phyloP scores from a whole-genome alignment of 208 protist genomes.

The Acanthamoeba lenticulata region DNA sequence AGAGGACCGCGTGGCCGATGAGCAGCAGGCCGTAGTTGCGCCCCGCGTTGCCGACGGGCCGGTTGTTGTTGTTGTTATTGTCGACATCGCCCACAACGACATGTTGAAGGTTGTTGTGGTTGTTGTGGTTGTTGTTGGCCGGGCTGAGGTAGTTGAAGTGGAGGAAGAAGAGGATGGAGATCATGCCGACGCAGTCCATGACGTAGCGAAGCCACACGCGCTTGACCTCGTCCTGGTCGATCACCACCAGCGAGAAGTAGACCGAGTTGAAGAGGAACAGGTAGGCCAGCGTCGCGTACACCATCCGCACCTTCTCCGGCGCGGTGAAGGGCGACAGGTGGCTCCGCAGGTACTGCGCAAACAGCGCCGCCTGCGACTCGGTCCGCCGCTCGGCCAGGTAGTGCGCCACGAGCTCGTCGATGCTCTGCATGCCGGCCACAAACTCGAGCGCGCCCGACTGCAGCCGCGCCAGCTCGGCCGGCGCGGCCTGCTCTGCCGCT shows the following conservation, averaged over 20 bases:
- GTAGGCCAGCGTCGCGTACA: conserved; percentile 7
- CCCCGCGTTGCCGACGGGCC: neutral
- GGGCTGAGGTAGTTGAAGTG: conserved; percentile 32
- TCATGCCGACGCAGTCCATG: conserved; percentile 31
- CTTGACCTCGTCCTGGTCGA: conserved; percentile 9
- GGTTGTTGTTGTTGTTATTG: neutral
- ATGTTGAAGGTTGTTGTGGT: neutral
- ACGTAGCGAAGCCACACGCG: neutral
- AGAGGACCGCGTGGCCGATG: conserved; percentile 21
- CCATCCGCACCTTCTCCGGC: neutral
- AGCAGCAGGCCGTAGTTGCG: conserved; percentile 8
- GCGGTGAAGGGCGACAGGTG: conserved; percentile 26
- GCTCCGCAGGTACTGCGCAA: neutral
- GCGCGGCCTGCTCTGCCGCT: neutral
- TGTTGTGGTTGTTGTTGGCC: neutral
- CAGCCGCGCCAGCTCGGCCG: neutral
- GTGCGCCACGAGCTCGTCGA: neutral
- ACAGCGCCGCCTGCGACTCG: neutral
- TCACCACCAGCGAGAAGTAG: conserved; percentile 27
- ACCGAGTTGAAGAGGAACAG: conserved; percentile 23
- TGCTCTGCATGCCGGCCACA: neutral
- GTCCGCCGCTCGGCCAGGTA: neutral
- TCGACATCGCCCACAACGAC: neutral
- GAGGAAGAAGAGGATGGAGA: conserved; percentile 19
- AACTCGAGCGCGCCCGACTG: neutral